These are phyloP conservation scores for Sporothrix dimorphospora DNA, from an alignment of 2,329 filamentous ascomycete genomes.

Conservation along the genomic window DNA sequence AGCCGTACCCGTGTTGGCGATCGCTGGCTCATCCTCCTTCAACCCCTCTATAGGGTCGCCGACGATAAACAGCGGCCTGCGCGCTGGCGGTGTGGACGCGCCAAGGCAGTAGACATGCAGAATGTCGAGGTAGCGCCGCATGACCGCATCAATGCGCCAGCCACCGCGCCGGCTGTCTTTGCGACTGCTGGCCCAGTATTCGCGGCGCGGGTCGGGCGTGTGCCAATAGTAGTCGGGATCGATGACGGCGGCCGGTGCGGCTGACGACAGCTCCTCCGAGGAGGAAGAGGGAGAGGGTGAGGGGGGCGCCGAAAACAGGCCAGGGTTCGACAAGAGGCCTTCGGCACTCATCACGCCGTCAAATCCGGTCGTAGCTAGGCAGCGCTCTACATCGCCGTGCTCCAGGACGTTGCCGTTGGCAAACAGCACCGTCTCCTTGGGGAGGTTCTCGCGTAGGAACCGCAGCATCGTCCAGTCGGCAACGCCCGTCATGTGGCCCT, in stretches of 20 bases:
- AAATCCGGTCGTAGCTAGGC: conserved; percentile 80
- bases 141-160: conserved; percentile 84
- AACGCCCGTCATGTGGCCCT: conserved; percentile 90
- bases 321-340: conserved; percentile 89
- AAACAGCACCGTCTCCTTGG: conserved; percentile 87
- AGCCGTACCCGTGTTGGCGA: conserved; percentile 48
- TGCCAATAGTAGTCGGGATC: conserved; percentile 28
- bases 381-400: conserved; percentile 74
- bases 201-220: conserved; percentile 54
- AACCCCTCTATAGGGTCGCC: conserved; percentile 49
- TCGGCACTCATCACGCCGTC: conserved; percentile 97
- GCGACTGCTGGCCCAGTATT: conserved; percentile 78
- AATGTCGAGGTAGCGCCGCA: conserved; percentile 88
- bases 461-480: conserved; percentile 89
- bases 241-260: neutral
- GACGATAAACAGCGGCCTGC: conserved; percentile 74
- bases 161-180: conserved; percentile 74
- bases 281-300: conserved; percentile 41
- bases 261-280: neutral
- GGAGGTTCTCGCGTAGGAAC: conserved; percentile 80
- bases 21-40: conserved; percentile 2
- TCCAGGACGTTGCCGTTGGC: conserved; percentile 94
- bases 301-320: conserved; percentile 76
- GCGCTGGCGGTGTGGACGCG: conserved; percentile 62
- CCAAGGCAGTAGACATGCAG: conserved; percentile 77